phyloP scores from a whole-genome alignment of 2,329 filamentous ascomycete genomes.

The Colletotrichum sp. region DNA sequence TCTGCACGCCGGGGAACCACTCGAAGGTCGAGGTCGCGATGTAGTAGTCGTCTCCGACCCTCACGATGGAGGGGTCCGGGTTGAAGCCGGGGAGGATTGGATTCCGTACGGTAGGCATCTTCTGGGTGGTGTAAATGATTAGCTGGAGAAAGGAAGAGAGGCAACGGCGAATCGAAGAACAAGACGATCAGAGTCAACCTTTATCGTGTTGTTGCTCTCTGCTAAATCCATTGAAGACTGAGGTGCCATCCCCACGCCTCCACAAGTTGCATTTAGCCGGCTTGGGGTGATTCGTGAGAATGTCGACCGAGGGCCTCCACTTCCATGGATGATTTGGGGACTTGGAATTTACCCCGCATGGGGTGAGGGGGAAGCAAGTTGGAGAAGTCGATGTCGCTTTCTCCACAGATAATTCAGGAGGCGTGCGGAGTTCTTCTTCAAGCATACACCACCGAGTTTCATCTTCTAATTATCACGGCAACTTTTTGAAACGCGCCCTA shows the following conservation, averaged over 20 bases:
- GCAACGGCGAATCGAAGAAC: fast-evolving
- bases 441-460: neutral
- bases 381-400: neutral
- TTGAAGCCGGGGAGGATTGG: conserved; percentile 64
- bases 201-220: neutral
- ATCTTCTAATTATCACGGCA: neutral
- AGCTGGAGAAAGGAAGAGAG: no score
- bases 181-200: neutral
- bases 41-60: conserved; percentile 59
- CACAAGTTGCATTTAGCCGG: conserved; percentile 19
- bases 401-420: neutral
- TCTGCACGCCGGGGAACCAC: conserved; percentile 61
- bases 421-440: neutral
- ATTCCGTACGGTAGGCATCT: conserved; percentile 55
- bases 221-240: neutral
- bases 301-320: conserved; percentile 7
- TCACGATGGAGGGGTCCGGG: conserved; percentile 58
- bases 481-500: neutral
- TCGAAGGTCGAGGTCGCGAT: conserved; percentile 62
- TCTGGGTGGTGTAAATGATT: neutral
- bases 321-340: neutral
- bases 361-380: neutral
- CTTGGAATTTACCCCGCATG: conserved; percentile 5
- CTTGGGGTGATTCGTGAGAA: conserved; percentile 10
- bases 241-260: conserved; percentile 7